Evolutionary conservation across 768 basidiomycete genomes (phyloP).

Genomic region (Mycena galericulata): DNA sequence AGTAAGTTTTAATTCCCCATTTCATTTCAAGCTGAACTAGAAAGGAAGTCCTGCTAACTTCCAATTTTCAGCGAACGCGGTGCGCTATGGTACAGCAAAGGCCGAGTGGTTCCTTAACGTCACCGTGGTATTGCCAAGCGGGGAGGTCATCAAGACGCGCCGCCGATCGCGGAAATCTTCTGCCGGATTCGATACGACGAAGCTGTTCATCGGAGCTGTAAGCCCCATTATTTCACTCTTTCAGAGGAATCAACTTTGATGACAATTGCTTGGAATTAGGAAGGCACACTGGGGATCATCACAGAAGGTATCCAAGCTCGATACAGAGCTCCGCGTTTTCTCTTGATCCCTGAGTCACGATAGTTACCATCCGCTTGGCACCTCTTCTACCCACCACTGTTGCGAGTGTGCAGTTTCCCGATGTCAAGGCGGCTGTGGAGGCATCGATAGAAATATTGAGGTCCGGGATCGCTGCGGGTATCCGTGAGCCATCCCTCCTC

Average conservation of each 20-base stretch:
- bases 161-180: constrained; percentile 84
- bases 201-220: constrained; percentile 85
- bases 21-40: too few species aligned
- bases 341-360: neutral
- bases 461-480: constrained; percentile 10
- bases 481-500: neutral
- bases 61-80: constrained; percentile 70
- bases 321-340: neutral
- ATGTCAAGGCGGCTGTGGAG: constrained; percentile 79
- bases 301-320: constrained; percentile 71
- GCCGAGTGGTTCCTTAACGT: constrained; percentile 92
- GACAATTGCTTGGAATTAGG: constrained; percentile 52
- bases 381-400: constrained; percentile 87
- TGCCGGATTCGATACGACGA: constrained; percentile 88
- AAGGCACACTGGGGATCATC: constrained; percentile 86
- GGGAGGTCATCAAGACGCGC: constrained; percentile 92
- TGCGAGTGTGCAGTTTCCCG: constrained; percentile 84
- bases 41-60: neutral
- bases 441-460: constrained; percentile 75
- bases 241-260: too few species aligned
- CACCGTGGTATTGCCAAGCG: constrained; percentile 91
- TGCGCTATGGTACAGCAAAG: constrained; percentile 91
- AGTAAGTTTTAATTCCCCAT: too few species aligned
- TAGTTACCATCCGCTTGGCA: constrained; percentile 86
- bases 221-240: neutral